Base-by-base conservation (phyloP, 129 eudicot species). In the Apium graveolens region DNA sequence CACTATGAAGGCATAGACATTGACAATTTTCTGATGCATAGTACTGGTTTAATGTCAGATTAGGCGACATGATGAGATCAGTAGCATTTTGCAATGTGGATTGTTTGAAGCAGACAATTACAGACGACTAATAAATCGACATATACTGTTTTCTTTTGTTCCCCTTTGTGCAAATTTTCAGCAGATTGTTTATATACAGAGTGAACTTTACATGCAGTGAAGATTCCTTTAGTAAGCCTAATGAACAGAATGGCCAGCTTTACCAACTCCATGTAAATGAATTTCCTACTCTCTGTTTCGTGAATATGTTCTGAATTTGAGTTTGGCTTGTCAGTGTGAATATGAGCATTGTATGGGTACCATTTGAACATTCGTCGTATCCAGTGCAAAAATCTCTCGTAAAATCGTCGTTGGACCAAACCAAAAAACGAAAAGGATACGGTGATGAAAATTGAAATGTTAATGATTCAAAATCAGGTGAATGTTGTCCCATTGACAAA, bases 61-160 rank as follows among this genome's bases (percentile, higher is more conserved):
- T 81, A 37, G 79, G 76, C 27, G 80, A 75, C 37, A 73, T 81
- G 80, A 68, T 81, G 76, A 81, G 76, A 76, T 81, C 80, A 17
- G 84, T 81, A 29, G 76, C 80, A 6, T 32, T 81, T 31, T 75
- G 84, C 70, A 76, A 76, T 45, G 84, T 81, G 27, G 80, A 81
- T 29, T 81, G 84, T 70, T 65, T 75, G 38, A 81, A 81, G 71
- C 80, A 81, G 76, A 49, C 80, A 21, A 75, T 77, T 26, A 21
- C 72, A 5, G 39, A 35, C 38, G 73, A 77, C 80, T 60, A 21
- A 60, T 24, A 35, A 73, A 51, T 34, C 21, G 49, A 35, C 44
- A 60, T 1, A 39, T 21, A 70, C 32, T 7, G 48, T 38, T 39
- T 7, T 18, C 48, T 70, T 38, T 21, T 41, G 32, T 70, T 70